These are phyloP conservation scores for Rutstroemia sp. DNA, from an alignment of 2,329 filamentous ascomycete genomes.

Conservation along the genomic window DNA sequence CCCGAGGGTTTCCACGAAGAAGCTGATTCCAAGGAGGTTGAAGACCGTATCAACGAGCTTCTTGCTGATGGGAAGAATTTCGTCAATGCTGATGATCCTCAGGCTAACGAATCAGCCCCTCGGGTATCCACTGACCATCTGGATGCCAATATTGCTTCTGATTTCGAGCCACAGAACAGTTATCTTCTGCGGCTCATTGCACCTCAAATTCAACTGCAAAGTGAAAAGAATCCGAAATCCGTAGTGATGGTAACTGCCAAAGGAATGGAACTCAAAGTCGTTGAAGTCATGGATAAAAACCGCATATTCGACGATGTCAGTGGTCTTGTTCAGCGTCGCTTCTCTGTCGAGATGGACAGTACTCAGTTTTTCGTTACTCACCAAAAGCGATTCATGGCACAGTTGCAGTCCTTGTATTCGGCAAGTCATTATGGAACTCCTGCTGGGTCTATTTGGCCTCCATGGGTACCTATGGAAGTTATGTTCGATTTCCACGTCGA, in stretches of 20 bases:
- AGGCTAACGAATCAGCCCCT: slow-evolving; percentile 30
- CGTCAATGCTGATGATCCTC: slow-evolving; percentile 58
- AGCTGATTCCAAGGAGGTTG: slow-evolving; percentile 53
- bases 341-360: slow-evolving; percentile 93
- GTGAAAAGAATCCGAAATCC: slow-evolving; percentile 94
- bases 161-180: slow-evolving; percentile 85
- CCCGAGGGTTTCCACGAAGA: slow-evolving; percentile 14
- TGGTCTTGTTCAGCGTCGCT: slow-evolving; percentile 88
- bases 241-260: slow-evolving; percentile 96
- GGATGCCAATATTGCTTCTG: slow-evolving; percentile 70
- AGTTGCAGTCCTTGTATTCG: slow-evolving; percentile 85
- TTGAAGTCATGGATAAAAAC: slow-evolving; percentile 97
- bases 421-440: slow-evolving; percentile 88
- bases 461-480: slow-evolving; percentile 96
- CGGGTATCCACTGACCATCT: slow-evolving; percentile 50
- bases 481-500: slow-evolving; percentile 95
- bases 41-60: slow-evolving; percentile 80
- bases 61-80: slow-evolving; percentile 78
- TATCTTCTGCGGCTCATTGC: slow-evolving; percentile 94
- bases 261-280: slow-evolving; percentile 94
- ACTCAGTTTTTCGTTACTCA: slow-evolving; percentile 97
- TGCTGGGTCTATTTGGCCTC: slow-evolving; percentile 83
- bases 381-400: slow-evolving; percentile 79
- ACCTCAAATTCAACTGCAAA: slow-evolving; percentile 95
- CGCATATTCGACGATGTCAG: slow-evolving; percentile 88